These are phyloP conservation scores for Citrus medica DNA, from an alignment of 345 rosid genomes.

Conservation along the genomic window DNA sequence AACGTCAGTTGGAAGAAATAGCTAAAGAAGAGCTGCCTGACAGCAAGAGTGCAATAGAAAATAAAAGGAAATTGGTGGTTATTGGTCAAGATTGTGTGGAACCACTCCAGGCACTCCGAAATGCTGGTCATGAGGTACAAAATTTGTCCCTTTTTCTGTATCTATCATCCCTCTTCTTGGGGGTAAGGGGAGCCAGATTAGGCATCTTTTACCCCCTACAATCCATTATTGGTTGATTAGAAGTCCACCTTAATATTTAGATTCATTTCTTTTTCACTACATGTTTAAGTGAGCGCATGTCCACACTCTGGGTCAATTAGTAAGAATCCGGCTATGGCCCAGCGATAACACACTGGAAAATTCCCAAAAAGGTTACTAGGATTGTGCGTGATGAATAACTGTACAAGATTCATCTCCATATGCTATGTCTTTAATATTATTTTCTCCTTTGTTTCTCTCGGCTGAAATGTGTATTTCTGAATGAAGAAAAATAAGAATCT, in stretches of 20 bases:
- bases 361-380: neutral
- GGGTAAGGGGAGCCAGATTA: neutral
- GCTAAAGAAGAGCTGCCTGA: conserved; percentile 39
- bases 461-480: neutral
- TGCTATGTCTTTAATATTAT: neutral
- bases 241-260: neutral
- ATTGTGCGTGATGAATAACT: neutral
- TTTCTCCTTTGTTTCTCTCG: neutral
- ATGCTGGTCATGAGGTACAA: conserved; percentile 64
- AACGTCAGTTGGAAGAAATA: conserved; percentile 71
- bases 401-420: neutral
- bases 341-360: neutral
- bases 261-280: neutral
- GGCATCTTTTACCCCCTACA: neutral
- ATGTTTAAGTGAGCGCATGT: neutral
- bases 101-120: conserved; percentile 93
- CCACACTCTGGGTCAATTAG: neutral
- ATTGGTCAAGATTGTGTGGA: conserved; percentile 84
- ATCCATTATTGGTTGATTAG: neutral
- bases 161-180: neutral
- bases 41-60: conserved; percentile 27
- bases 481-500: neutral
- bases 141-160: neutral
- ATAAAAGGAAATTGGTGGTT: conserved; percentile 62
- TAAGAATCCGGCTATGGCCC: neutral